Evolutionary conservation across 129 eudicot genomes (phyloP).

Genomic region (Arctium lappa): DNA sequence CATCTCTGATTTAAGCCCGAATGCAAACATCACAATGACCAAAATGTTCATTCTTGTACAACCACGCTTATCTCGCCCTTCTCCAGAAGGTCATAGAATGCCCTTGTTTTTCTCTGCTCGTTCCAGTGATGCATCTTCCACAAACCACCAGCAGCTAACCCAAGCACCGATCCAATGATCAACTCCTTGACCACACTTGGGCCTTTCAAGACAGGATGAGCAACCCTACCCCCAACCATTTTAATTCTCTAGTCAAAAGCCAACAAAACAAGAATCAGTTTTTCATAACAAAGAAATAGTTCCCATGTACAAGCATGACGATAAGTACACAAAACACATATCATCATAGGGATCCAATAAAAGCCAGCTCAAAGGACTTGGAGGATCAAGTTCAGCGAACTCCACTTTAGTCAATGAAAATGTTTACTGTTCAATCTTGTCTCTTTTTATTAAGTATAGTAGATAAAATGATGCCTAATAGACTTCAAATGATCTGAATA

Average conservation of each 20-base stretch:
- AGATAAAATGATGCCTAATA: neutral
- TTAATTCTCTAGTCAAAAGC: constrained; percentile 7
- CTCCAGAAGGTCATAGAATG: constrained; percentile 40
- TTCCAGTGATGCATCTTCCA: constrained; percentile 54
- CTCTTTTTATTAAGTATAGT: neutral
- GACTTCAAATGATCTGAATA: neutral
- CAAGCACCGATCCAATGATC: constrained; percentile 40
- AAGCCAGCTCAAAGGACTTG: neutral
- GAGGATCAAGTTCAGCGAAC: neutral
- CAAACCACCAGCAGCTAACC: constrained; percentile 37
- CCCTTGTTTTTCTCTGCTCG: constrained; percentile 40
- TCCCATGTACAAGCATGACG: neutral
- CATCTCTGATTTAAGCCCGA: constrained; percentile 24
- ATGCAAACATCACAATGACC: neutral
- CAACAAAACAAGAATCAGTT: neutral
- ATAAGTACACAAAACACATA: neutral
- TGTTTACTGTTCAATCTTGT: neutral
- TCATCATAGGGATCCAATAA: neutral
- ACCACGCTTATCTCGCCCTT: constrained; percentile 48
- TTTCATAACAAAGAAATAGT: neutral
- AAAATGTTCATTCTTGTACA: constrained; percentile 30
- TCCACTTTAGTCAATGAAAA: neutral
- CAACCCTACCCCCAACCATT: constrained; percentile 45
- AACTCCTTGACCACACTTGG: constrained; percentile 44
- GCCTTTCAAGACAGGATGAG: constrained; percentile 44